These are phyloP conservation scores for Clitopilus passeckerianus DNA, from an alignment of 768 basidiomycete species.

Conservation along the genomic window DNA sequence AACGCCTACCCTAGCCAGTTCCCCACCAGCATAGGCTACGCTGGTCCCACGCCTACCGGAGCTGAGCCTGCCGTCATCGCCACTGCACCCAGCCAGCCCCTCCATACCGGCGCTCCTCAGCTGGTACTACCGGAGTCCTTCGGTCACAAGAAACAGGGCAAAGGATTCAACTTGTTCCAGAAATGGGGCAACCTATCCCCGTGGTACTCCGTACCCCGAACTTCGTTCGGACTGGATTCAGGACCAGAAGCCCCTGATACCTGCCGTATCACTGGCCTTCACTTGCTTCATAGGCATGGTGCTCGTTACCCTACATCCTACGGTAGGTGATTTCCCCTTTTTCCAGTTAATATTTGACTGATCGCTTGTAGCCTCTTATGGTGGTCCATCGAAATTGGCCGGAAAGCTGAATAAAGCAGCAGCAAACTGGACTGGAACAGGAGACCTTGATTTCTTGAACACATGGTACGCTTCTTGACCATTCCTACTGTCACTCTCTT, in stretches of 20 bases:
- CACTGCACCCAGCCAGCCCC: slow-evolving; percentile 75
- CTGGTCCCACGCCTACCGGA: slow-evolving; percentile 75
- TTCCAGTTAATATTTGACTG: neutral
- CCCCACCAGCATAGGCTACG: slow-evolving; percentile 72
- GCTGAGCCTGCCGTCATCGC: slow-evolving; percentile 69
- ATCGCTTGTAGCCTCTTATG: slow-evolving; percentile 42
- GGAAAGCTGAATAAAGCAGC: slow-evolving; percentile 50
- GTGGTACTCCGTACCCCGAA: slow-evolving; percentile 71
- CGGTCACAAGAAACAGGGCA: slow-evolving; percentile 14
- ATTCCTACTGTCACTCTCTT: neutral
- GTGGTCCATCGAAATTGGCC: slow-evolving; percentile 57
- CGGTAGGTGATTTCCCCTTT: slow-evolving; percentile 29
- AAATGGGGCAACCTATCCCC: slow-evolving; percentile 85
- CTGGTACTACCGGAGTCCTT: slow-evolving; percentile 45
- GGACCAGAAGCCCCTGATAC: slow-evolving; percentile 63
- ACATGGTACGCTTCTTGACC: slow-evolving; percentile 51
- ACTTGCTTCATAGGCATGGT: slow-evolving; percentile 80
- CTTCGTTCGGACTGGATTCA: slow-evolving; percentile 69
- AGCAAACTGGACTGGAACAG: slow-evolving; percentile 58
- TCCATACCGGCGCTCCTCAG: slow-evolving; percentile 65
- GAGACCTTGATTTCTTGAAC: slow-evolving; percentile 72
- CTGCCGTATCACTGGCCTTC: slow-evolving; percentile 69
- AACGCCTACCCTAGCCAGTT: slow-evolving; percentile 70
- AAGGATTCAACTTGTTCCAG: slow-evolving; percentile 62
- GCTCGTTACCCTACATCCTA: slow-evolving; percentile 67